These are phyloP conservation scores for Lentinula lateritia DNA, from an alignment of 768 basidiomycete species.

Conservation along the genomic window DNA sequence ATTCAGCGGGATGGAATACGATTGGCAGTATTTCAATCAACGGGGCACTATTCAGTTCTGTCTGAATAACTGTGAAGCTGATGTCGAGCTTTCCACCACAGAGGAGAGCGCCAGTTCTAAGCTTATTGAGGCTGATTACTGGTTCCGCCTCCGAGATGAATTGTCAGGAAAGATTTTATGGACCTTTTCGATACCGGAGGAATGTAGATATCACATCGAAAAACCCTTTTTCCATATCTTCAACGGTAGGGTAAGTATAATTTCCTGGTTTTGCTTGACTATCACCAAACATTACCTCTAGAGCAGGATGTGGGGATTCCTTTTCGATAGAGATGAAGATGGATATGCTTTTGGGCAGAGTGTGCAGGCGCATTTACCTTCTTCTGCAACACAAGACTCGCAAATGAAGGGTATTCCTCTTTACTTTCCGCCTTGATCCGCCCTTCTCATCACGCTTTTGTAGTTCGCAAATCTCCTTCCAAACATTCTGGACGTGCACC, in stretches of 20 bases:
- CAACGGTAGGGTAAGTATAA: conserved; percentile 66
- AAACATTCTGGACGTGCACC: conserved; percentile 7
- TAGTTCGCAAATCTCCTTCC: neutral
- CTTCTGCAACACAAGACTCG: conserved; percentile 14
- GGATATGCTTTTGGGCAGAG: conserved; percentile 35
- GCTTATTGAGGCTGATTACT: conserved; percentile 26
- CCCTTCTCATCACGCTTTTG: conserved; percentile 11
- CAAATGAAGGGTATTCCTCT: conserved; percentile 3
- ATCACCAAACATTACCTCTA: conserved; percentile 12
- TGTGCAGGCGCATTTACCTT: conserved; percentile 17
- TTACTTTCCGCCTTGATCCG: neutral
- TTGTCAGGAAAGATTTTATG: conserved; percentile 56
- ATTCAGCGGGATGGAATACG: neutral
- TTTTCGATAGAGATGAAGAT: conserved; percentile 46
- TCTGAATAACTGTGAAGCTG: neutral
- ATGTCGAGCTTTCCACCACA: neutral
- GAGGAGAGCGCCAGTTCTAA: neutral
- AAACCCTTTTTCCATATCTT: conserved; percentile 92
- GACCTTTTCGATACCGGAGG: conserved; percentile 58
- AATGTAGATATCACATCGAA: conserved; percentile 73
- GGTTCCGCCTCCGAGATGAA: conserved; percentile 62
- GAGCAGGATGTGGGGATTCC: conserved; percentile 49
- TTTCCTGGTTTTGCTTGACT: neutral
- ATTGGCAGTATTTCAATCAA: conserved; percentile 7
- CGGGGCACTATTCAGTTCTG: conserved; percentile 1